Conservation (phyloP, 805 yeast species). For the Saccharomycopsis fodiens region DNA sequence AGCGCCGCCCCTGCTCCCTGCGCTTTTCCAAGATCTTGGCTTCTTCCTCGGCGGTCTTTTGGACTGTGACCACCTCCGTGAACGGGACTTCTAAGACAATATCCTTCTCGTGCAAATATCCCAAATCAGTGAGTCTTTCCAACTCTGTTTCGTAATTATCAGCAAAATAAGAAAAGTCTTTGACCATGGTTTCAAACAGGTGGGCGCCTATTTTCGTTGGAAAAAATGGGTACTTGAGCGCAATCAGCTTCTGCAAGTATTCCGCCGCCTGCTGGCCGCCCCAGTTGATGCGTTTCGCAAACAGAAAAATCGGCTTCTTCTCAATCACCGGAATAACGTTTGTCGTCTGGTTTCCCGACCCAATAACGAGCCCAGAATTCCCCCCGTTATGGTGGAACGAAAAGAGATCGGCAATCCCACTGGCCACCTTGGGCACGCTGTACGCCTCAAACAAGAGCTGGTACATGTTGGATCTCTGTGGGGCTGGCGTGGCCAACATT, state of each 20-base stretch:
- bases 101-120: slow-evolving; percentile 59
- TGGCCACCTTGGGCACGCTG: slow-evolving; percentile 60
- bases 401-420: slow-evolving; percentile 80
- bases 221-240: slow-evolving; percentile 85
- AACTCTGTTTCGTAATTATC: slow-evolving; percentile 60
- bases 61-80: slow-evolving; percentile 53
- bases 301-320: slow-evolving; percentile 58
- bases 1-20: slow-evolving; percentile 74
- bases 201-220: slow-evolving; percentile 61
- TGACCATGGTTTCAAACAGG: slow-evolving; percentile 61
- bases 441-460: slow-evolving; percentile 84
- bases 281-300: slow-evolving; percentile 80
- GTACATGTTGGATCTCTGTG: slow-evolving; percentile 68
- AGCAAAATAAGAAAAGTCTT: slow-evolving; percentile 75
- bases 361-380: slow-evolving; percentile 64
- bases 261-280: slow-evolving; percentile 75
- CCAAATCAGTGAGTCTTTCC: slow-evolving; percentile 47
- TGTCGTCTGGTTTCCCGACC: slow-evolving; percentile 77
- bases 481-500: slow-evolving; percentile 58
- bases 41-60: slow-evolving; percentile 79
- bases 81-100: slow-evolving; percentile 79
- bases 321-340: slow-evolving; percentile 72
- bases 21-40: slow-evolving; percentile 70
- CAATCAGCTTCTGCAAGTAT: slow-evolving; percentile 54
- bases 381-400: slow-evolving; percentile 62